Percentiles rank a stretch among this genome's conserved stretches.
phyloP scores from a whole-genome alignment of 2,329 filamentous ascomycete genomes.

The Hirsutella thompsonii region DNA sequence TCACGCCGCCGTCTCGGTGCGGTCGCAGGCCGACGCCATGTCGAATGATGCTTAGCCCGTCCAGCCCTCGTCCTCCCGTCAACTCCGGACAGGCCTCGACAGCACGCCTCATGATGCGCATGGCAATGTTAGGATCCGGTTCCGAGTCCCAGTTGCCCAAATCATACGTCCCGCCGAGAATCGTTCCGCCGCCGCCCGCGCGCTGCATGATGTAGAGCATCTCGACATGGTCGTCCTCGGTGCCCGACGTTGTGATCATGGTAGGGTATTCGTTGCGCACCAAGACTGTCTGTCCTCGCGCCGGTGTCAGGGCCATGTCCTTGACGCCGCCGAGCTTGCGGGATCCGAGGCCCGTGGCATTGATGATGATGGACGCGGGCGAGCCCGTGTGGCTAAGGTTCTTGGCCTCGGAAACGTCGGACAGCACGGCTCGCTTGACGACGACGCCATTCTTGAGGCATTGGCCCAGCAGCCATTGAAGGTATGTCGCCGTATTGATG shows the following conservation, averaged over 20 bases:
- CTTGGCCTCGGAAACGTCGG: conserved; percentile 61
- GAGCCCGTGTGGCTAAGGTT: conserved; percentile 36
- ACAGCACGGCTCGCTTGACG: conserved; percentile 48
- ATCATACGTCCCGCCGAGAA: conserved; percentile 78
- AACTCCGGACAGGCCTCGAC: conserved; percentile 52
- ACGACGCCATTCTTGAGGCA: conserved; percentile 62
- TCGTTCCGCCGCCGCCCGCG: conserved; percentile 65
- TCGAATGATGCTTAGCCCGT: conserved; percentile 61
- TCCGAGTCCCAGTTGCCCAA: conserved; percentile 67
- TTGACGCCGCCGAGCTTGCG: conserved; percentile 67
- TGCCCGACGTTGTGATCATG: conserved; percentile 60
- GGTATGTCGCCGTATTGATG: conserved; percentile 81
- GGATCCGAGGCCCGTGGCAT: conserved; percentile 72
- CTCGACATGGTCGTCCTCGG: conserved; percentile 61
- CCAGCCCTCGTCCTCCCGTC: conserved; percentile 52
- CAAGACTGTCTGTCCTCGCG: conserved; percentile 71
- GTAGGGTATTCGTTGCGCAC: conserved; percentile 64
- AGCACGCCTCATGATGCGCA: conserved; percentile 72
- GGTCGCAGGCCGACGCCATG: conserved; percentile 77
- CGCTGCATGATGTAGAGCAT: conserved; percentile 72
- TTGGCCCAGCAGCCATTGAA: conserved; percentile 73
- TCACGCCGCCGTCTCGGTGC: conserved; percentile 56
- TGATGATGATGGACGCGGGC: conserved; percentile 59
- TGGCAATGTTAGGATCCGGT: conserved; percentile 66
- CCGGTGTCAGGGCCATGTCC: conserved; percentile 61